These are phyloP conservation scores for Pythium utonaiense DNA, from an alignment of 352 stramenopile genomes.

Conservation along the genomic window DNA sequence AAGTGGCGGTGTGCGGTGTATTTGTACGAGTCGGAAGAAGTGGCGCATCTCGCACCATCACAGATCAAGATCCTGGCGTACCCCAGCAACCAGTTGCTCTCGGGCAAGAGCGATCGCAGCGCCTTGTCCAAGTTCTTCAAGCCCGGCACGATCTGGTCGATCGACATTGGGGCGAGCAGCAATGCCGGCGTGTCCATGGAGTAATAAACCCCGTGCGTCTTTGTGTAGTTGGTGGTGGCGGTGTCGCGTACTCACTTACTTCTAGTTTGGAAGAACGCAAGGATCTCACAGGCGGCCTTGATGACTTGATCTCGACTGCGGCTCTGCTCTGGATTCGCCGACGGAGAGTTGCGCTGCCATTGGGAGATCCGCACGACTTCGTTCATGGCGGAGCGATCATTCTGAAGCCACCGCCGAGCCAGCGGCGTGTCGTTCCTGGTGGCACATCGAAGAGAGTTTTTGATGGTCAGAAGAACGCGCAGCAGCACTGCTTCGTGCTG, in stretches of 20 bases:
- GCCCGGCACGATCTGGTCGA: slow-evolving; percentile 68
- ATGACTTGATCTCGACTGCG: slow-evolving; percentile 37
- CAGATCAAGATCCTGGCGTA: slow-evolving; percentile 80
- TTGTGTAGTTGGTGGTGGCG: neutral
- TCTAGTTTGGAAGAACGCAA: slow-evolving; percentile 24
- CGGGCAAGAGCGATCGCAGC: slow-evolving; percentile 59
- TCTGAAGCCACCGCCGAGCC: slow-evolving; percentile 12
- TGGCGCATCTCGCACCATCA: slow-evolving; percentile 67
- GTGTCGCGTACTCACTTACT: no score
- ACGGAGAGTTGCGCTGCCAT: neutral
- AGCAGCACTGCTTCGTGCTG: slow-evolving; percentile 32
- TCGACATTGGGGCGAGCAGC: slow-evolving; percentile 75
- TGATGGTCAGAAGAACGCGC: slow-evolving; percentile 50
- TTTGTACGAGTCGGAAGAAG: slow-evolving; percentile 79
- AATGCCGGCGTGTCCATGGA: slow-evolving; percentile 23
- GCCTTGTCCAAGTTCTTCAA: slow-evolving; percentile 80
- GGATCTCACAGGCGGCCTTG: slow-evolving; percentile 46
- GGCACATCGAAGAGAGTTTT: slow-evolving; percentile 56
- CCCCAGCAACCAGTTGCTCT: slow-evolving; percentile 60
- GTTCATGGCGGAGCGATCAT: slow-evolving; percentile 15
- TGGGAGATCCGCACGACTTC: slow-evolving; percentile 11
- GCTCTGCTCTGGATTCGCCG: neutral
- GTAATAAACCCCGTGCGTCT: slow-evolving; percentile 15
- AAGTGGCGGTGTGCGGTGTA: slow-evolving; percentile 87
- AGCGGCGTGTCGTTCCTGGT: slow-evolving; percentile 19